Evolutionary conservation across 352 stramenopile genomes (phyloP).

Genomic region (Phytophthora litchii): DNA sequence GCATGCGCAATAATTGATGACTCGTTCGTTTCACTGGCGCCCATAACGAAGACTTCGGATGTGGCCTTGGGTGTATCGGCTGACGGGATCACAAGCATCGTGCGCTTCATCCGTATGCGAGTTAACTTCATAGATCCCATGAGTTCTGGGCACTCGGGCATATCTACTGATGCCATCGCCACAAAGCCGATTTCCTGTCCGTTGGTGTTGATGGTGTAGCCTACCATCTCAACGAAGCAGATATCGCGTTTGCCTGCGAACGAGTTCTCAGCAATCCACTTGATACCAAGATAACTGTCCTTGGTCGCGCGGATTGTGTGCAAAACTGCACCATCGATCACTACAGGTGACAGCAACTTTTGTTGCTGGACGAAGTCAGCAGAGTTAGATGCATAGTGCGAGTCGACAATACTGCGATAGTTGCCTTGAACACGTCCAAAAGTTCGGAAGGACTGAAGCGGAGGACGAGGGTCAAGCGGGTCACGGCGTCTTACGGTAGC

Average conservation of each 20-base stretch:
- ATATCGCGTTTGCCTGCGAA: constrained; percentile 42
- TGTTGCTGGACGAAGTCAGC: constrained; percentile 50
- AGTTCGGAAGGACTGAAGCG: constrained; percentile 49
- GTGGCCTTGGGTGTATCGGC: constrained; percentile 33
- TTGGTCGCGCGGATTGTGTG: constrained; percentile 35
- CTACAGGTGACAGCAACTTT: constrained; percentile 49
- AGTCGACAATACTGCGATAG: constrained; percentile 55
- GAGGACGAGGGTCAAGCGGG: constrained; percentile 9
- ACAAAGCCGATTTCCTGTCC: constrained; percentile 52
- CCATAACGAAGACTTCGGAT: constrained; percentile 57
- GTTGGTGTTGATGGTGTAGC: constrained; percentile 42
- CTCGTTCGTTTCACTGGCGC: constrained; percentile 36
- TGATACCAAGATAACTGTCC: constrained; percentile 58
- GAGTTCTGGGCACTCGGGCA: constrained; percentile 53
- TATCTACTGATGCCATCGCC: constrained; percentile 42
- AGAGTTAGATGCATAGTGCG: constrained; percentile 42
- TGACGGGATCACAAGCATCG: constrained; percentile 46
- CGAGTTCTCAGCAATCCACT: constrained; percentile 47
- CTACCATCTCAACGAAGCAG: constrained; percentile 61
- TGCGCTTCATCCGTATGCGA: constrained; percentile 52
- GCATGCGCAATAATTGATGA: constrained; percentile 45
- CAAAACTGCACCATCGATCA: constrained; percentile 48
- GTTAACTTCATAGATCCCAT: constrained; percentile 34
- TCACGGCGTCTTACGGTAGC: constrained; percentile 13
- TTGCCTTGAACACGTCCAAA: constrained; percentile 57